phyloP scores from a whole-genome alignment of 129 eudicot genomes.

The Saussurea involucrata region DNA sequence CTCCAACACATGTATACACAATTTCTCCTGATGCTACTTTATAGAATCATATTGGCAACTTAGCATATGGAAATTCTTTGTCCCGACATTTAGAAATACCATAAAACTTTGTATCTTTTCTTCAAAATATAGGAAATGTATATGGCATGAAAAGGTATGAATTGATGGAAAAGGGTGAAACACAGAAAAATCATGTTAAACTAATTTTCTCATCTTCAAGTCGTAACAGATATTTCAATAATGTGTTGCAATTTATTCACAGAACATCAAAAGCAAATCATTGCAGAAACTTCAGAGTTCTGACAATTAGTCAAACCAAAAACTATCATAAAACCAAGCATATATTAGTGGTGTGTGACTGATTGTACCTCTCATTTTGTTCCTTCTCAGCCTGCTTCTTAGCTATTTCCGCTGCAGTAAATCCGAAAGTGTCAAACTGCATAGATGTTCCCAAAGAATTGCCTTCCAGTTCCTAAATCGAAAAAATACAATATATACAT shows the following conservation, averaged over 20 bases:
- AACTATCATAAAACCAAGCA: neutral
- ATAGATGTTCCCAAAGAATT: slow-evolving; percentile 78
- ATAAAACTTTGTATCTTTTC: neutral
- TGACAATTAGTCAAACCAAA: slow-evolving; percentile 2
- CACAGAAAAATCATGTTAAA: neutral
- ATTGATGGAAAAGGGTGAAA: neutral
- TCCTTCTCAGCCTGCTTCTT: slow-evolving; percentile 91
- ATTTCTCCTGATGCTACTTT: neutral
- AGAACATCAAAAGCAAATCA: neutral
- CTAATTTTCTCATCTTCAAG: neutral
- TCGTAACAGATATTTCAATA: neutral
- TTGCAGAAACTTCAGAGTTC: neutral
- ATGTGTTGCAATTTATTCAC: slow-evolving; percentile 10
- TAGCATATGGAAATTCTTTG: neutral
- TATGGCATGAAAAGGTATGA: neutral
- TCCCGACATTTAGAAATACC: neutral
- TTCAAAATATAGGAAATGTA: neutral
- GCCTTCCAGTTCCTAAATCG: slow-evolving; percentile 75
- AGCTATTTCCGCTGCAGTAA: slow-evolving; percentile 93
- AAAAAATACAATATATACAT: neutral
- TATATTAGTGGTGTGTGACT: neutral
- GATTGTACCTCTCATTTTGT: slow-evolving; percentile 69
- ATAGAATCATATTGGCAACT: neutral
- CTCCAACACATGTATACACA: neutral
- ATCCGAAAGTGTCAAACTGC: slow-evolving; percentile 94